A percentile compares a stretch with the other conserved stretches of the same genome.
phyloP scores from a whole-genome alignment of 768 basidiomycete genomes.

The Sporobolomyces roseus region DNA sequence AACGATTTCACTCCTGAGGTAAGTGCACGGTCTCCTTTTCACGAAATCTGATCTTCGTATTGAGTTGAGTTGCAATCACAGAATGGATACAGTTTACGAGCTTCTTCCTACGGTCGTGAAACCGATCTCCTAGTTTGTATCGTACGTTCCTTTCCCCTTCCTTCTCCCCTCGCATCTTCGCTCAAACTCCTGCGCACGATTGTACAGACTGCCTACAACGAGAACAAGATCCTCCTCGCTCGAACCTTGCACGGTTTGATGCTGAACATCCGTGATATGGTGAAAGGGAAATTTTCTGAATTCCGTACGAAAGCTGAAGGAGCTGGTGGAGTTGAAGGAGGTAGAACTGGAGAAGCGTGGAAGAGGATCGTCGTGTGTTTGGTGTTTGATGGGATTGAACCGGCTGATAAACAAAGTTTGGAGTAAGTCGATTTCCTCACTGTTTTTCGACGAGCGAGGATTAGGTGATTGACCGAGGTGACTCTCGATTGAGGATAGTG shows the following conservation, averaged over 20 bases:
- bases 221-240: conserved; percentile 85
- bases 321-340: conserved; percentile 72
- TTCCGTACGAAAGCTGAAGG: conserved; percentile 79
- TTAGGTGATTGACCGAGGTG: too few relatives aligned
- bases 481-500: conserved; percentile 14
- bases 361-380: conserved; percentile 63
- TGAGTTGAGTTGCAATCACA: neutral
- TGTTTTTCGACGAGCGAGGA: neutral
- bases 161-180: neutral
- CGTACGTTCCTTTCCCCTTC: conserved; percentile 53
- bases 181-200: neutral
- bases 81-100: conserved; percentile 77
- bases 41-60: neutral
- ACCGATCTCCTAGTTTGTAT: conserved; percentile 93
- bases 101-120: conserved; percentile 77
- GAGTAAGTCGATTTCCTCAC: conserved; percentile 36
- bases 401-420: conserved; percentile 74
- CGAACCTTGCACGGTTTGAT: conserved; percentile 88
- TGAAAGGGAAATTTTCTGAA: conserved; percentile 89
- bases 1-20: conserved; percentile 72
- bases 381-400: conserved; percentile 85
- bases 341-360: conserved; percentile 56
- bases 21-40: neutral
- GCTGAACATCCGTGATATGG: conserved; percentile 94
- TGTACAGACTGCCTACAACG: conserved; percentile 61